These are phyloP conservation scores for Cladosporium sp. DNA, from an alignment of 2,329 filamentous ascomycete genomes.

Conservation along the genomic window DNA sequence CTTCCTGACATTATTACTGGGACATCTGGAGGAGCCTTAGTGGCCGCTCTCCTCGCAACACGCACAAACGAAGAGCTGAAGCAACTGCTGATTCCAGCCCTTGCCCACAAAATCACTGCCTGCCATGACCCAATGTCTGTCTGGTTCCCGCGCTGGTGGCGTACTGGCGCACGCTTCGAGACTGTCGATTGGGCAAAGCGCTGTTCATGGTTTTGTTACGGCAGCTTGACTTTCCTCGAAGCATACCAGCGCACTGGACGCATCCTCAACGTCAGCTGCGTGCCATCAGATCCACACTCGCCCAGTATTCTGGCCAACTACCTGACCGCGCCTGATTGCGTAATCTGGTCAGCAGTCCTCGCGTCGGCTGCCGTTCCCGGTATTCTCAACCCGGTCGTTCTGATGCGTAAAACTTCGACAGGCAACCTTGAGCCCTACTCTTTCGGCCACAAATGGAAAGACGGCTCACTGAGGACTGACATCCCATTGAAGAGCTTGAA, in stretches of 20 bases:
- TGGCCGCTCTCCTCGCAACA: constrained; percentile 82
- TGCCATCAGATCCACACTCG: constrained; percentile 91
- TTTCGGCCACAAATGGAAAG: constrained; percentile 99
- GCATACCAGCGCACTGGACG: constrained; percentile 91
- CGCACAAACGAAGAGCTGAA: constrained; percentile 89
- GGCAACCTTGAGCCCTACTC: constrained; percentile 82
- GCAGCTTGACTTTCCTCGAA: constrained; percentile 90
- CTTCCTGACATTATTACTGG: constrained; percentile 94
- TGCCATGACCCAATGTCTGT: constrained; percentile 72
- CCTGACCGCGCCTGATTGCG: constrained; percentile 89
- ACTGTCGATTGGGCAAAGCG: constrained; percentile 83
- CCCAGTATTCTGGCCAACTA: constrained; percentile 92
- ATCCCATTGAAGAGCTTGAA: constrained; percentile 93
- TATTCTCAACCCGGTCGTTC: constrained; percentile 89
- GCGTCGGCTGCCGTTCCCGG: constrained; percentile 94
- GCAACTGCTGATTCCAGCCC: constrained; percentile 74
- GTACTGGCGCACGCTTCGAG: constrained; percentile 89
- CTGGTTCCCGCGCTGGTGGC: constrained; percentile 84
- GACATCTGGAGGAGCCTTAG: constrained; percentile 87
- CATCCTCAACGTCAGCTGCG: constrained; percentile 92
- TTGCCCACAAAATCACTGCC: constrained; percentile 80
- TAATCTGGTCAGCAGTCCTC: constrained; percentile 95
- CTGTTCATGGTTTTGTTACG: constrained; percentile 84
- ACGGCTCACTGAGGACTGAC: constrained; percentile 88
- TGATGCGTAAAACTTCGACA: constrained; percentile 78